phyloP scores from a whole-genome alignment of 345 rosid genomes.

The Stellera chamaejasme region DNA sequence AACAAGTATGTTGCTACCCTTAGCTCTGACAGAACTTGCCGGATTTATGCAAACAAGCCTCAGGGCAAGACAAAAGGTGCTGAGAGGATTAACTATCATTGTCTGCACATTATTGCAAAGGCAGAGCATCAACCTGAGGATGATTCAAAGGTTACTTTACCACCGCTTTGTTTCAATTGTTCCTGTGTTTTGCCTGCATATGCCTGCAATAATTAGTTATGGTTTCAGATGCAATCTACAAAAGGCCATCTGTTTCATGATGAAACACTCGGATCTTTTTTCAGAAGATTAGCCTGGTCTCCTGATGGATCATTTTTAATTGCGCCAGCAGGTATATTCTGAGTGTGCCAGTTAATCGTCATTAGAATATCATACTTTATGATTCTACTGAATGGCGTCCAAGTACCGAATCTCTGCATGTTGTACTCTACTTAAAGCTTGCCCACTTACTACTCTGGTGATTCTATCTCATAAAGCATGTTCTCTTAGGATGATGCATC shows the following conservation, averaged over 20 bases:
- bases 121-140: conserved; percentile 54
- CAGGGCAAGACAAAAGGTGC: conserved; percentile 51
- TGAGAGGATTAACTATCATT: conserved; percentile 60
- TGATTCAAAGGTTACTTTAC: conserved; percentile 56
- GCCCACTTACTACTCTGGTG: too few relatives aligned
- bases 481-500: too few relatives aligned
- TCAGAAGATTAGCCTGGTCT: conserved; percentile 96
- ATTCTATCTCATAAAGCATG: too few relatives aligned
- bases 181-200: conserved; percentile 5
- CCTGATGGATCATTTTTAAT: conserved; percentile 97
- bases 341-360: not conserved
- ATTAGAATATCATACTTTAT: not conserved
- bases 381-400: not conserved
- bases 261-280: conserved; percentile 92
- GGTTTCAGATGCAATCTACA: conserved; percentile 31
- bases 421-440: too few relatives aligned
- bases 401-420: too few relatives aligned
- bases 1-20: conserved; percentile 74
- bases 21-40: conserved; percentile 95
- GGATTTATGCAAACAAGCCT: conserved; percentile 69
- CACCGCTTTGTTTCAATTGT: conserved; percentile 5
- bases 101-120: conserved; percentile 76
- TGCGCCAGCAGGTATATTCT: conserved; percentile 66
- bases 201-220: conserved; percentile 5
- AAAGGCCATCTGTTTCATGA: conserved; percentile 87